phyloP scores from a whole-genome alignment of 1,139 yeast species.

The Hyphopichia khmerensis region DNA sequence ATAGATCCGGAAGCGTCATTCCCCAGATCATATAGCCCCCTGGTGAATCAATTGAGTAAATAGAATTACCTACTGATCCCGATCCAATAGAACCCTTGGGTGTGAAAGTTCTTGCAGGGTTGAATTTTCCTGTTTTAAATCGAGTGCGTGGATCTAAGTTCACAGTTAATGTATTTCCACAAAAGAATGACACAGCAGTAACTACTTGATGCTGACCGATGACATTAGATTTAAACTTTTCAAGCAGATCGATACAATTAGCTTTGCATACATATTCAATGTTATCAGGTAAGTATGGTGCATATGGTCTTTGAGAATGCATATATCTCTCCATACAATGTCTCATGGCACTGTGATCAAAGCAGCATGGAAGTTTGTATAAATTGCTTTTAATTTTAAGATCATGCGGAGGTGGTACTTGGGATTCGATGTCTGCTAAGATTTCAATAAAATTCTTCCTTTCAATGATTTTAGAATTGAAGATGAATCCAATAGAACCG shows the following conservation, averaged over 20 bases:
- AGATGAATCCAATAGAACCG: constrained; percentile 28
- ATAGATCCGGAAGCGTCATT: constrained; percentile 31
- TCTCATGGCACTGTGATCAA: constrained; percentile 29
- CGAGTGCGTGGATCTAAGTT: constrained; percentile 33
- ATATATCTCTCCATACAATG: constrained; percentile 31
- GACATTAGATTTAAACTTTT: constrained; percentile 26
- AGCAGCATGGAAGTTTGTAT: constrained; percentile 28
- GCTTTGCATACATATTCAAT: constrained; percentile 30
- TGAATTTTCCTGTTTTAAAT: constrained; percentile 31
- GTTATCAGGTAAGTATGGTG: constrained; percentile 34
- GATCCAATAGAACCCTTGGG: constrained; percentile 37
- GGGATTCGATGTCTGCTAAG: constrained; percentile 19
- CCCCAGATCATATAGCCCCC: constrained; percentile 44
- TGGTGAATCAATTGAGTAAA: constrained; percentile 37
- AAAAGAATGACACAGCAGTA: constrained; percentile 35
- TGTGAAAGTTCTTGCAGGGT: constrained; percentile 38
- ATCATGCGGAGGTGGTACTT: constrained; percentile 26
- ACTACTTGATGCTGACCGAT: constrained; percentile 29
- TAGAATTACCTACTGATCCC: constrained; percentile 31
- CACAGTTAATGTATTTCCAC: constrained; percentile 34
- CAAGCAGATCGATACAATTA: constrained; percentile 22
- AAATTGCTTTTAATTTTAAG: constrained; percentile 28
- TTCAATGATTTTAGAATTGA: constrained; percentile 19
- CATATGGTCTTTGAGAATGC: constrained; percentile 36
- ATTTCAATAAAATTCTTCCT: constrained; percentile 18